phyloP scores from a whole-genome alignment of 257 asterid genomes.

The Knoxia roxburghii region DNA sequence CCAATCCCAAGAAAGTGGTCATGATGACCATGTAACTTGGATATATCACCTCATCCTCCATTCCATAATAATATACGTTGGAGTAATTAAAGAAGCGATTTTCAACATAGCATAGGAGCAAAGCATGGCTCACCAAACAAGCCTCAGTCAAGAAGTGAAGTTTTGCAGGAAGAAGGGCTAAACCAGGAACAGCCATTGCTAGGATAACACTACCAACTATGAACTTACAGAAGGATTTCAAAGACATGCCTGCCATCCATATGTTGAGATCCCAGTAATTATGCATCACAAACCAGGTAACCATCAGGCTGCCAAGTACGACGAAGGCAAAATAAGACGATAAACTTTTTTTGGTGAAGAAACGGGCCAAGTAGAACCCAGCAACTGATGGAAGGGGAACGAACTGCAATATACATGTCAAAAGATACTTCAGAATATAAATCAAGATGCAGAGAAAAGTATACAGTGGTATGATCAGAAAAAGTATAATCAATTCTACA shows the following conservation, averaged over 20 bases:
- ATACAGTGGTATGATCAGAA: slow-evolving; percentile 12
- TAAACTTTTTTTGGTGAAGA: slow-evolving; percentile 83
- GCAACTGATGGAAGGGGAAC: slow-evolving; percentile 88
- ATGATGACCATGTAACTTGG: slow-evolving; percentile 94
- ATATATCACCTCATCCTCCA: slow-evolving; percentile 96
- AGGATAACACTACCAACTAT: slow-evolving; percentile 84
- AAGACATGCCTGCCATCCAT: slow-evolving; percentile 99
- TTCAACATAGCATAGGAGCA: slow-evolving; percentile 83
- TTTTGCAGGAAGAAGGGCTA: slow-evolving; percentile 82
- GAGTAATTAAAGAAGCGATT: slow-evolving; percentile 83
- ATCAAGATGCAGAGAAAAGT: neutral
- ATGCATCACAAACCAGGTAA: slow-evolving; percentile 93
- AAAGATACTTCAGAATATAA: neutral
- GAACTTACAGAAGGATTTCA: slow-evolving; percentile 92
- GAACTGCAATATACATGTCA: slow-evolving; percentile 53
- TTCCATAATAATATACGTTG: slow-evolving; percentile 79
- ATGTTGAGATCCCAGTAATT: slow-evolving; percentile 97
- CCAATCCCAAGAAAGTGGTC: slow-evolving; percentile 86
- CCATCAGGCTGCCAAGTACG: slow-evolving; percentile 90
- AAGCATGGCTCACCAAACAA: slow-evolving; percentile 77
- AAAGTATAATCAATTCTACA: neutral
- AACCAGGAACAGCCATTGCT: slow-evolving; percentile 93
- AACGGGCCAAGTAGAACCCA: slow-evolving; percentile 92
- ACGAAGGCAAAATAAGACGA: slow-evolving; percentile 83
- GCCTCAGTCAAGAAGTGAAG: slow-evolving; percentile 67